Conservation (phyloP, 768 basidiomycete genomes). For the Boletus sensibilis region DNA sequence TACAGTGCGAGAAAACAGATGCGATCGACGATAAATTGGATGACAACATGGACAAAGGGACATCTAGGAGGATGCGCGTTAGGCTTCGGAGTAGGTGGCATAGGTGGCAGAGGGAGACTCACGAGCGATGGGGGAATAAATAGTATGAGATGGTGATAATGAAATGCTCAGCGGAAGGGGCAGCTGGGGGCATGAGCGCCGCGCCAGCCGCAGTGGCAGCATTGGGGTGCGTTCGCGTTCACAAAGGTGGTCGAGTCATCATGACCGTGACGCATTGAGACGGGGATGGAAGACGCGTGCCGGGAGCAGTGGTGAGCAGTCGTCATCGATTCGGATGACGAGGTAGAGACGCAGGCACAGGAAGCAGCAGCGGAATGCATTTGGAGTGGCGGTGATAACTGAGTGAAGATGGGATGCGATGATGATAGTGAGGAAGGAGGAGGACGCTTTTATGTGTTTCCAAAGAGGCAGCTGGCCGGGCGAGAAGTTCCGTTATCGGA, state of each 20-base stretch:
- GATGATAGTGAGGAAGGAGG: not conserved
- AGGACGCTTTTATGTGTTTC: conserved; percentile 30
- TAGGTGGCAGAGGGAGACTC: conserved; percentile 1
- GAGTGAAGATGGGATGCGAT: not conserved
- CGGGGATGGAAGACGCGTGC: conserved; percentile 21
- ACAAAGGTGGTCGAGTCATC: conserved; percentile 34
- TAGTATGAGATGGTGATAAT: conserved; percentile 17
- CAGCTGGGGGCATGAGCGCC: conserved; percentile 58
- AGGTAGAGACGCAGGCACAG: conserved; percentile 13
- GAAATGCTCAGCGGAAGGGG: conserved; percentile 54
- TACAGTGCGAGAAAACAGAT: conserved; percentile 32
- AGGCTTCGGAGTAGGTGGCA: not conserved
- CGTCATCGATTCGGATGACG: conserved; percentile 6
- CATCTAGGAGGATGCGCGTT: conserved; percentile 10
- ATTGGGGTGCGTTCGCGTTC: conserved; percentile 65
- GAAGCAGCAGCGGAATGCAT: conserved; percentile 25
- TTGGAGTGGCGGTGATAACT: not conserved
- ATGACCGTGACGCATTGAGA: conserved; percentile 22
- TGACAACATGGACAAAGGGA: conserved; percentile 29
- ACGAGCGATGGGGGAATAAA: conserved; percentile 30
- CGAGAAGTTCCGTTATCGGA: conserved; percentile 38
- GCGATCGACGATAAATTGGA: conserved; percentile 32
- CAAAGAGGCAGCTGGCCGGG: conserved; percentile 26
- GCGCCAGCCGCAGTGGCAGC: conserved; percentile 76
- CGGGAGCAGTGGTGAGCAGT: conserved; percentile 5